Evolutionary conservation across 2,329 filamentous ascomycete genomes (phyloP).

Genomic region (Penicillium paneum): DNA sequence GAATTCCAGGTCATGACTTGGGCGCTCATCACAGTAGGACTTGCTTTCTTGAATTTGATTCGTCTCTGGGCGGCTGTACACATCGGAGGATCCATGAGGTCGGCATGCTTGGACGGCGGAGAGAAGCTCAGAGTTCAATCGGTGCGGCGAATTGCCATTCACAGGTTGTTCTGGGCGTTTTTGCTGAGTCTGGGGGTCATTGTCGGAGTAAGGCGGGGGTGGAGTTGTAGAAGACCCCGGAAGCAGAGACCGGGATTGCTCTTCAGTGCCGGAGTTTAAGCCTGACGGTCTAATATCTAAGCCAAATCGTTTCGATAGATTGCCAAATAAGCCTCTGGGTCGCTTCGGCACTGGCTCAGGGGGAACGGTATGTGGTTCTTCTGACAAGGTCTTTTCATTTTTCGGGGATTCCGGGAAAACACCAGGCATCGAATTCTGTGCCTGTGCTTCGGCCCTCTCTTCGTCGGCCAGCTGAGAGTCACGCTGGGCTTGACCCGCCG

Average conservation of each 20-base stretch:
- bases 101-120: constrained; percentile 77
- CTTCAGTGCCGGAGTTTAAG: constrained; percentile 21
- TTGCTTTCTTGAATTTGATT: constrained; percentile 75
- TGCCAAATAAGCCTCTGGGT: constrained; percentile 63
- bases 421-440: constrained; percentile 64
- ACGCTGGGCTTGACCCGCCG: constrained; percentile 39
- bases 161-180: constrained; percentile 32
- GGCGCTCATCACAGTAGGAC: constrained; percentile 78
- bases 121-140: constrained; percentile 54
- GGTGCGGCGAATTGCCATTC: constrained; percentile 38
- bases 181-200: constrained; percentile 30
- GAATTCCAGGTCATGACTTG: constrained; percentile 69
- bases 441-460: constrained; percentile 30
- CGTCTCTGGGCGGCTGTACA: constrained; percentile 72
- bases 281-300: constrained; percentile 51
- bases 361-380: constrained; percentile 23
- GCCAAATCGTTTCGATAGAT: constrained; percentile 64
- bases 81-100: constrained; percentile 66
- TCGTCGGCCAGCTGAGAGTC: constrained; percentile 32
- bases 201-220: constrained; percentile 42
- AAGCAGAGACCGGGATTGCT: constrained; percentile 23
- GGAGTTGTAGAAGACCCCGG: constrained; percentile 31
- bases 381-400: constrained; percentile 40
- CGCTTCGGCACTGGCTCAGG: constrained; percentile 36
- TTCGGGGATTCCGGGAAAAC: constrained; percentile 64